Evolutionary conservation across 2,329 filamentous ascomycete species (phyloP).

Genomic region (Lasiodiplodia gonubiensis): DNA sequence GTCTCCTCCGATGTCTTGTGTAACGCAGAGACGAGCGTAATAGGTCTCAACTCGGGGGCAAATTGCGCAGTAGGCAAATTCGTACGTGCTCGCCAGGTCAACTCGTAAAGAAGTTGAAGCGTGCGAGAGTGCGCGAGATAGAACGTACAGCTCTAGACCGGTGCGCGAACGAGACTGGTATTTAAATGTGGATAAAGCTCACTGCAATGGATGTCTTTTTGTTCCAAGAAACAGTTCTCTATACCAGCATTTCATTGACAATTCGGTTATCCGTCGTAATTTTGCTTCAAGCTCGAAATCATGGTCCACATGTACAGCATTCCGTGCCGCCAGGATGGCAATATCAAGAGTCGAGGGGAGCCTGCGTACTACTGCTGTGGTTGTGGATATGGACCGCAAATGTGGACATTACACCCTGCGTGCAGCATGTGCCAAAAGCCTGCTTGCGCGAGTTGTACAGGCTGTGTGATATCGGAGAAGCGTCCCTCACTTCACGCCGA

Average conservation of each 20-base stretch:
- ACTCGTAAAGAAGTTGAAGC: background rate
- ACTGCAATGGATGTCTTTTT: background rate
- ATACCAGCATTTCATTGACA: background rate
- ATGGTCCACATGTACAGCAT: background rate
- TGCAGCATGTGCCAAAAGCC: background rate
- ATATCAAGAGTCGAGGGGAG: background rate
- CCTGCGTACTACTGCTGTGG: conserved; percentile 4
- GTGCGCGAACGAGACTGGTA: background rate
- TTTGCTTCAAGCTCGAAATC: background rate
- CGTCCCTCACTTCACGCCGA: background rate
- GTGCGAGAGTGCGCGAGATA: background rate
- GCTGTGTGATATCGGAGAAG: background rate
- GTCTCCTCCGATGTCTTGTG: background rate
- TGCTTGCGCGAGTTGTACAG: background rate
- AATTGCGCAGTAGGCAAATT: background rate
- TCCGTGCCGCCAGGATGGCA: background rate
- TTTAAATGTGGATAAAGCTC: background rate
- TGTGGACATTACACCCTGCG: background rate
- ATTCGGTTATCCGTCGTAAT: background rate
- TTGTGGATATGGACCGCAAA: conserved; percentile 8
- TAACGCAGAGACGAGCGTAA: background rate
- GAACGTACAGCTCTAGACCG: background rate
- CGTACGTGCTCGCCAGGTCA: background rate
- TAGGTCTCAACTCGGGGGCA: background rate
- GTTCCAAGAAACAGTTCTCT: background rate